Base-by-base conservation (phyloP, 2,329 filamentous ascomycete species). In the Botryosphaeria agaves region DNA sequence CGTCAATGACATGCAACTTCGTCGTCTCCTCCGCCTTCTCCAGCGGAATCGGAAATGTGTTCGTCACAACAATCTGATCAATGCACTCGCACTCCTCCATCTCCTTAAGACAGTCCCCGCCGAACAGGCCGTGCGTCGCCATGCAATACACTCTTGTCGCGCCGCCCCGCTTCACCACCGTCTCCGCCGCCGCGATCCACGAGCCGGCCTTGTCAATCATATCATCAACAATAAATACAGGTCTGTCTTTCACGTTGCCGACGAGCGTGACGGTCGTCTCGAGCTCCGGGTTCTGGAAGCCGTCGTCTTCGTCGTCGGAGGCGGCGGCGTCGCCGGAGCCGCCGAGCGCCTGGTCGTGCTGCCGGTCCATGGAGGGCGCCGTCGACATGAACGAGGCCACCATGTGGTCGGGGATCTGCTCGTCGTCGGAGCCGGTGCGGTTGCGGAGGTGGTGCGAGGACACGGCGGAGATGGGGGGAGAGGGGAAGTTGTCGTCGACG, bases 201-300 rank as follows among this genome's bases (percentile, higher is more conserved):
- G 83, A 93, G 9, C 79, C 82, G 7, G 84, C 76, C 59, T 93
- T 94, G 59, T 98, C 89, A 47, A 98, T 94, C 80, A 98, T 95
- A 52, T 98, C 89, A 51, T 98, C 89, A 29, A 98, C 80, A 36
- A 98, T 84, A 49, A 98, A 78, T 32, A 95, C 89, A 0, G 82
- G 76, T 34, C 82, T 73, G 48, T 82, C 74, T 47, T 75, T 78
- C 36, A 98, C 89, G 45, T 95, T 82, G 36, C 89, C 89, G 9
- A 98, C 89, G n/a, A 98, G 65, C 0, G 89, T 98, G 44, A 98
- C 91, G 62, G 87, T 93, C 47, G 85, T 84, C 58, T 98, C 89
- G 14, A 87, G 64, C 36, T 77, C 75, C 7, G 77, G 72, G 41
- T 87, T 74, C 43, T 77, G 71, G 31, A 87, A 71, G n/a, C 76